phyloP scores from a whole-genome alignment of 805 yeast species.

The Kuraishia borneana region DNA sequence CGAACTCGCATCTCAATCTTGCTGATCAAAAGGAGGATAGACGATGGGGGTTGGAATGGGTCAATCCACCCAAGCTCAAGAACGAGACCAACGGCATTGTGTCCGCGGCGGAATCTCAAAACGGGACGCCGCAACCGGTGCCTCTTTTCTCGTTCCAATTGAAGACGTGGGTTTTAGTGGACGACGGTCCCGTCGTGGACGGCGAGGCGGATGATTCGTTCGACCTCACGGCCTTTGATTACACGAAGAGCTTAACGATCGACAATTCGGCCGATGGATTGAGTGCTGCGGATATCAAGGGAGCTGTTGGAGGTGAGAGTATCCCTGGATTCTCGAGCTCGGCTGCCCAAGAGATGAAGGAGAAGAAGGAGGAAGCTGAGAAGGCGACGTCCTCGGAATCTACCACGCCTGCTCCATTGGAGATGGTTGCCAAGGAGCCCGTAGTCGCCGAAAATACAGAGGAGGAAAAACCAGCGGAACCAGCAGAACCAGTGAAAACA shows the following conservation, averaged over 20 bases:
- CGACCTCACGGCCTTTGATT: constrained; percentile 19
- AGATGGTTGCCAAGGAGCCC: not conserved
- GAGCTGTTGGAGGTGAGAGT: constrained; percentile 2
- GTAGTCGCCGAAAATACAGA: not conserved
- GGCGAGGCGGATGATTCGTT: constrained; percentile 23
- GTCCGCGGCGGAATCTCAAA: constrained; percentile 8
- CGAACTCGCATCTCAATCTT: constrained; percentile 10
- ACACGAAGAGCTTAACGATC: constrained; percentile 5
- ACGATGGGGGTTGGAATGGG: constrained; percentile 21
- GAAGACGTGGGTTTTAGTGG: constrained; percentile 19
- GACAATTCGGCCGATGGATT: constrained; percentile 11
- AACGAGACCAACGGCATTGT: constrained; percentile 2
- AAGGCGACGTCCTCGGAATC: not conserved
- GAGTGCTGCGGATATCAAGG: constrained; percentile 20
- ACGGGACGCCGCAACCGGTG: constrained; percentile 16
- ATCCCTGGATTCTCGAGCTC: constrained; percentile 4
- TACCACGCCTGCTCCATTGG: not conserved
- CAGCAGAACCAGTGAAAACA: not conserved
- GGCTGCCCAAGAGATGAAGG: constrained; percentile 5
- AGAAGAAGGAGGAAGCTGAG: constrained; percentile 1
- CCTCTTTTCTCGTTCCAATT: constrained; percentile 19
- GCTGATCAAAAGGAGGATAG: constrained; percentile 10
- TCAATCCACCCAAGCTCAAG: constrained; percentile 18
- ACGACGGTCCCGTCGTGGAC: constrained; percentile 8
- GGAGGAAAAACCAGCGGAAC: not conserved